phyloP scores from a whole-genome alignment of 345 rosid genomes.

The Eucalyptus melliodora region DNA sequence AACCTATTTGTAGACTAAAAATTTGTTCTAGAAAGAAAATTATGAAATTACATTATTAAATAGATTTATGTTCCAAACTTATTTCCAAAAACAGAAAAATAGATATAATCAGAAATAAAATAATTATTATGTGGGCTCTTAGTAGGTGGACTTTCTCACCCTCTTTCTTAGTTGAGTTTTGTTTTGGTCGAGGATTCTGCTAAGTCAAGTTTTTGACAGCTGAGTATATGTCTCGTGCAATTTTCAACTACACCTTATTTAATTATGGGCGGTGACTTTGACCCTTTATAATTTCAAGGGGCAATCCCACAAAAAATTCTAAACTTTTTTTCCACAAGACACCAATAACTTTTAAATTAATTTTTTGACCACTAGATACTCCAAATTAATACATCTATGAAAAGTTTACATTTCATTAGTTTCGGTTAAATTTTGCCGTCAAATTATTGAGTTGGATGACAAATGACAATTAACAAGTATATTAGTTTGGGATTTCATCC shows the following conservation, averaged over 20 bases:
- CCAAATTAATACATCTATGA: too few relatives aligned
- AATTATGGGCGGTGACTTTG: not conserved
- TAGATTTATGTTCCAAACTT: too few relatives aligned
- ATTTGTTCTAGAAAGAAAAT: too few relatives aligned
- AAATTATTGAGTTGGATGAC: too few relatives aligned
- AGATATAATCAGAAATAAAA: too few relatives aligned
- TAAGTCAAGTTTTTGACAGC: not conserved
- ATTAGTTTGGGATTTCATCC: rapidly evolving
- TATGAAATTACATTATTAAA: too few relatives aligned
- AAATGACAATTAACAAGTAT: too few relatives aligned
- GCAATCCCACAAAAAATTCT: not conserved
- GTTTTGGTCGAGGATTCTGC: not conserved
- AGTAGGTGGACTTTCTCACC: not conserved
- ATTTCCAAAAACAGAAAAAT: rapidly evolving
- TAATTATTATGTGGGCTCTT: too few relatives aligned
- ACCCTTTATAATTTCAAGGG: not conserved
- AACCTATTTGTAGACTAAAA: too few relatives aligned
- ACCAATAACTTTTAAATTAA: not conserved
- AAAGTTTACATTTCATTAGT: rapidly evolving
- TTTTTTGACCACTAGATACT: too few relatives aligned
- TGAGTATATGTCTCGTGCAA: not conserved
- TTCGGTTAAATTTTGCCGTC: rapidly evolving
- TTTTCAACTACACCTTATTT: not conserved
- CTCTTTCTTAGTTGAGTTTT: not conserved
- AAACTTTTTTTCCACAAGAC: not conserved